These are phyloP conservation scores for Blastobotrys attinorum DNA, from an alignment of 805 yeast species.

Conservation along the genomic window DNA sequence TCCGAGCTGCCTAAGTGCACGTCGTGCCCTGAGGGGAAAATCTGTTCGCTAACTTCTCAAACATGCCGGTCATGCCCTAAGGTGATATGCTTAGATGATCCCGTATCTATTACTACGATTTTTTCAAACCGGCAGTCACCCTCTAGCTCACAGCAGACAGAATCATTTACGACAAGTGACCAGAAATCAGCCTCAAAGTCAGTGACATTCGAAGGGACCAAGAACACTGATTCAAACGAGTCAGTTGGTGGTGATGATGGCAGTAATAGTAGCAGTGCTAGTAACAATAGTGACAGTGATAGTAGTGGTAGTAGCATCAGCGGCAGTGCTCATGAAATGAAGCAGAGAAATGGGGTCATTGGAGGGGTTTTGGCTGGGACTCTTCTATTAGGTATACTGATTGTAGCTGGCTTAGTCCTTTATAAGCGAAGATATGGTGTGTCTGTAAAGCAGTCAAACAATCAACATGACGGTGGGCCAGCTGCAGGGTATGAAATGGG, in stretches of 20 bases:
- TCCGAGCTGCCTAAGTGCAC: conserved; percentile 9
- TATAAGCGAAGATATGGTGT: too few species aligned
- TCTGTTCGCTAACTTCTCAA: conserved; percentile 13
- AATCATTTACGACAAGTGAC: neutral
- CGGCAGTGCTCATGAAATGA: neutral
- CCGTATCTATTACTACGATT: too few species aligned
- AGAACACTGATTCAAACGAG: neutral
- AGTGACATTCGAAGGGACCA: neutral
- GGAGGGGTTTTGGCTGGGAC: neutral
- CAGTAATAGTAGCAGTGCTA: neutral
- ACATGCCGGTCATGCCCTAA: conserved; percentile 14
- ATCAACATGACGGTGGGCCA: too few species aligned
- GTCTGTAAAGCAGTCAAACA: too few species aligned
- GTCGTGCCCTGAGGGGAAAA: conserved; percentile 12
- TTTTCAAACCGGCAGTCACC: too few species aligned
- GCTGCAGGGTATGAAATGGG: too few species aligned
- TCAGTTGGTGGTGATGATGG: neutral
- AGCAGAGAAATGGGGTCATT: neutral
- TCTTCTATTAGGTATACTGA: neutral
- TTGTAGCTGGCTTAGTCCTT: too few species aligned
- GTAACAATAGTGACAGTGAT: neutral
- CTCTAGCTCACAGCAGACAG: neutral
- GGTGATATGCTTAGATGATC: conserved; percentile 9
- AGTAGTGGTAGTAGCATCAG: neutral
- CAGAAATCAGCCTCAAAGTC: neutral